Conservation (phyloP, 192 early-diverging fungal species). For the Irineochytrium annulatum region DNA sequence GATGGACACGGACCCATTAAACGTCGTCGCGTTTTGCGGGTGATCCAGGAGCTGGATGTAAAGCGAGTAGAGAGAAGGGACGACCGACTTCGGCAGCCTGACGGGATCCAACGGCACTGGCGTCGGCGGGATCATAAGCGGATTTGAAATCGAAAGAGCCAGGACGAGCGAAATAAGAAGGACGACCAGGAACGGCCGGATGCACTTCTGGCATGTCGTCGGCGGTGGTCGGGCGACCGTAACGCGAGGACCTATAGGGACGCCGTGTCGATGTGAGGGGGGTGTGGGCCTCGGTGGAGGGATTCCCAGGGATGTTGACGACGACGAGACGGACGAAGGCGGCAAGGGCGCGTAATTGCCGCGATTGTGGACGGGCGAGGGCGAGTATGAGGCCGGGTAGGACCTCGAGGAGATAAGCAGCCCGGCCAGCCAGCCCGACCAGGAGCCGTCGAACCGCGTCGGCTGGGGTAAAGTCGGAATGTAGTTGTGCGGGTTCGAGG, state of each 20-base stretch:
- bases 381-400: neutral
- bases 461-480: no score
- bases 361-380: neutral
- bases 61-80: neutral
- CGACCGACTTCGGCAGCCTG: neutral
- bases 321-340: neutral
- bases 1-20: neutral
- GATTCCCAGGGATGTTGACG: neutral
- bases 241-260: neutral
- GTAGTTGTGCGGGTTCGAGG: no score
- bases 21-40: neutral
- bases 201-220: neutral
- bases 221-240: neutral
- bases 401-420: no score
- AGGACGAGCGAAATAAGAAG: neutral
- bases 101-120: neutral
- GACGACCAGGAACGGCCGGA: neutral
- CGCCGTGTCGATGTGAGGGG: neutral
- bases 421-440: no score
- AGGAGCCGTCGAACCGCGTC: no score
- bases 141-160: neutral
- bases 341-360: neutral
- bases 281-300: neutral
- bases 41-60: neutral
- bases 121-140: neutral